These are phyloP conservation scores for Diaporthe capsici DNA, from an alignment of 2,329 filamentous ascomycete species.

Conservation along the genomic window DNA sequence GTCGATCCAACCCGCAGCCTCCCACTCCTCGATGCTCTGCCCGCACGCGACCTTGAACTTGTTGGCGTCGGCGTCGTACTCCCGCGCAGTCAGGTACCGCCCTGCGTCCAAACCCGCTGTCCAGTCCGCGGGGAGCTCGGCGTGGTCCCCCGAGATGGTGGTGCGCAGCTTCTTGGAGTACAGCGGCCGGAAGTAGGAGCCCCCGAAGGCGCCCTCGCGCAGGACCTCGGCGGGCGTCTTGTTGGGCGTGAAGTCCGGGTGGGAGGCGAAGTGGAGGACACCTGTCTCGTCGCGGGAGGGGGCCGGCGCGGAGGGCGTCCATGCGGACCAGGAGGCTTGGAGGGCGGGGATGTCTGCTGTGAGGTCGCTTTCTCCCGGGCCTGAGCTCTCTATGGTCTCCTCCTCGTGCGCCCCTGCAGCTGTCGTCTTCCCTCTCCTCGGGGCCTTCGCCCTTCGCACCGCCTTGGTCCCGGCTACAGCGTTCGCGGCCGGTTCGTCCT, in stretches of 20 bases:
- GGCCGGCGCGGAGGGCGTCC: constrained; percentile 54
- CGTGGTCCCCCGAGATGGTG: constrained; percentile 61
- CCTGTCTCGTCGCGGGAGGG: constrained; percentile 59
- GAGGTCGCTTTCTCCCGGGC: not conserved
- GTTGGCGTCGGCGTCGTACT: constrained; percentile 64
- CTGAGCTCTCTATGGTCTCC: not conserved
- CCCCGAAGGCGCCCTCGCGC: constrained; percentile 66
- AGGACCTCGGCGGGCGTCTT: constrained; percentile 67
- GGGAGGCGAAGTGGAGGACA: constrained; percentile 60
- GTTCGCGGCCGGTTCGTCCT: constrained; percentile 47
- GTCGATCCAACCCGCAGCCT: constrained; percentile 68
- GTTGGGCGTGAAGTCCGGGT: constrained; percentile 63
- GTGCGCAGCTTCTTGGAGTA: constrained; percentile 58
- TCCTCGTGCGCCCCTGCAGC: not conserved
- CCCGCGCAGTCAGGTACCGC: constrained; percentile 55
- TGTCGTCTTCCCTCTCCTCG: not conserved
- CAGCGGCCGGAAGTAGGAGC: constrained; percentile 65
- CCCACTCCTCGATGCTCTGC: constrained; percentile 69
- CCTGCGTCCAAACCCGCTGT: constrained; percentile 55
- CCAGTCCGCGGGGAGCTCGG: constrained; percentile 61
- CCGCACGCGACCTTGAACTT: constrained; percentile 67
- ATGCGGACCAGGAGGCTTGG: constrained; percentile 58
- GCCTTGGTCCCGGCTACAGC: not conserved
- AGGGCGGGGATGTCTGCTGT: constrained; percentile 44
- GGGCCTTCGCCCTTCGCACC: not conserved